Percentiles rank a stretch among this genome's conserved stretches.
These are phyloP conservation scores for Davidsoniella virescens DNA, from an alignment of 2,329 filamentous ascomycete genomes.

Conservation along the genomic window DNA sequence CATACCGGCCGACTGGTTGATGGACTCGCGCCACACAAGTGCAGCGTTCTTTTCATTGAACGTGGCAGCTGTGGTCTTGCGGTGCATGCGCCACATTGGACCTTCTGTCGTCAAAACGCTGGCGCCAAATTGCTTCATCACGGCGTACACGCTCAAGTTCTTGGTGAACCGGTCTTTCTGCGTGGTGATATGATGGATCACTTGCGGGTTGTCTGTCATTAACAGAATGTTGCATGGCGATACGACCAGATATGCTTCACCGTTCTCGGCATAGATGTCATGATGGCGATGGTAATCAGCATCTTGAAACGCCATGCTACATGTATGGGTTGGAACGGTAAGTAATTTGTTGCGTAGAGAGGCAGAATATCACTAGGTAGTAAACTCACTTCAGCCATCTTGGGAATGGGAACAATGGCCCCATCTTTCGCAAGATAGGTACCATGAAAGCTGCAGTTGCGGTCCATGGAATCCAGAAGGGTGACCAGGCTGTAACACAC, in stretches of 20 bases:
- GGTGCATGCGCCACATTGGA: constrained; percentile 51
- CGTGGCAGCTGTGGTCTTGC: constrained; percentile 52
- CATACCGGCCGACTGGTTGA: constrained; percentile 46
- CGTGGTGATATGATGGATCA: constrained; percentile 47
- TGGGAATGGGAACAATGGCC: constrained; percentile 7
- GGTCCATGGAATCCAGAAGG: constrained; percentile 39
- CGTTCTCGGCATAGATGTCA: constrained; percentile 39
- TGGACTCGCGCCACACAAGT: constrained; percentile 46
- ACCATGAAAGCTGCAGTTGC: constrained; percentile 22
- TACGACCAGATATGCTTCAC: constrained; percentile 50
- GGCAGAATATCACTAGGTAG: too few species aligned
- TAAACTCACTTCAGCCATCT: constrained; percentile 7
- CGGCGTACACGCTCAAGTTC: constrained; percentile 21
- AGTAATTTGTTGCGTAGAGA: background rate
- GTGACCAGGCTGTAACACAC: constrained; percentile 26
- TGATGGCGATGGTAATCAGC: constrained; percentile 22
- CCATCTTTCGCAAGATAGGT: constrained; percentile 1
- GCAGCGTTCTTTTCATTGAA: constrained; percentile 65
- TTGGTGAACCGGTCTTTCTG: constrained; percentile 53
- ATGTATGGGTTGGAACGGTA: background rate
- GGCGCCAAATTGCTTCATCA: constrained; percentile 39
- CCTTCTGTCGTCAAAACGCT: constrained; percentile 61
- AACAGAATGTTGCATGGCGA: constrained; percentile 37
- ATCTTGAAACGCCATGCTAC: constrained; percentile 5
- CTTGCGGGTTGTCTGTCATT: constrained; percentile 46